Percentiles rank a stretch among this genome's conserved stretches.
Conservation (phyloP, 108 stramenopile species). For the Pseudonitzschia delicatissima region DNA sequence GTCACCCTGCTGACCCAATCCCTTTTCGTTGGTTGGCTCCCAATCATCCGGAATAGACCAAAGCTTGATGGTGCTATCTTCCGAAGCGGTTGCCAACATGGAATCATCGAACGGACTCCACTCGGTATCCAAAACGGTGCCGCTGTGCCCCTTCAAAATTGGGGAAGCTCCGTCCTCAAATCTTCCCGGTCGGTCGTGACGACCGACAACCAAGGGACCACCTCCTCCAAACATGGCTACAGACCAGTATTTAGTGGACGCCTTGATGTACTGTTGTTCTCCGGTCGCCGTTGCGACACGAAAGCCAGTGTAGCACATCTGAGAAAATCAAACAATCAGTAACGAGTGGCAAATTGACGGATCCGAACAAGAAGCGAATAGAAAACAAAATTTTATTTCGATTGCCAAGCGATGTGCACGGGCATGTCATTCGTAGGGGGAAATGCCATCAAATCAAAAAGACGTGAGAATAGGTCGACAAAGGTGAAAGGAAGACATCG, state of each 20-base stretch:
- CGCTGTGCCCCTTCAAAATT: constrained; percentile 88
- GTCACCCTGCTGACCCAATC: constrained; percentile 70
- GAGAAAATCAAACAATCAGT: neutral
- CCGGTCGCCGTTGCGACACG: constrained; percentile 93
- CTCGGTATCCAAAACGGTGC: constrained; percentile 94
- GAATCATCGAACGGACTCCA: constrained; percentile 97
- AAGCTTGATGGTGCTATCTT: constrained; percentile 95
- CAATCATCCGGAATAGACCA: constrained; percentile 95
- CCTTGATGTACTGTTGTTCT: constrained; percentile 99
- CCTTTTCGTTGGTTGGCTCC: constrained; percentile 90
- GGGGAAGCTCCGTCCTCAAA: constrained; percentile 73
- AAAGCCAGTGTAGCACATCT: constrained; percentile 82
- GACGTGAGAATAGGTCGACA: too few relatives aligned
- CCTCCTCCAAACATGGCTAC: constrained; percentile 93
- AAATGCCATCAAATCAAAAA: neutral
- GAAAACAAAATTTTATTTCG: neutral
- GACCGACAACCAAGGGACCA: constrained; percentile 88
- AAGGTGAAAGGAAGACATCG: neutral
- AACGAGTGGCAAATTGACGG: neutral
- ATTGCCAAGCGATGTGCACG: constrained; percentile 1
- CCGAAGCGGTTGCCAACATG: constrained; percentile 89
- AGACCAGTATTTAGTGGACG: constrained; percentile 96
- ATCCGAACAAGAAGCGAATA: neutral
- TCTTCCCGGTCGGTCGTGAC: constrained; percentile 84
- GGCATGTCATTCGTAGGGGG: neutral